Evolutionary conservation across 805 yeast genomes (phyloP).

Genomic region (Starmerella etchellsii): DNA sequence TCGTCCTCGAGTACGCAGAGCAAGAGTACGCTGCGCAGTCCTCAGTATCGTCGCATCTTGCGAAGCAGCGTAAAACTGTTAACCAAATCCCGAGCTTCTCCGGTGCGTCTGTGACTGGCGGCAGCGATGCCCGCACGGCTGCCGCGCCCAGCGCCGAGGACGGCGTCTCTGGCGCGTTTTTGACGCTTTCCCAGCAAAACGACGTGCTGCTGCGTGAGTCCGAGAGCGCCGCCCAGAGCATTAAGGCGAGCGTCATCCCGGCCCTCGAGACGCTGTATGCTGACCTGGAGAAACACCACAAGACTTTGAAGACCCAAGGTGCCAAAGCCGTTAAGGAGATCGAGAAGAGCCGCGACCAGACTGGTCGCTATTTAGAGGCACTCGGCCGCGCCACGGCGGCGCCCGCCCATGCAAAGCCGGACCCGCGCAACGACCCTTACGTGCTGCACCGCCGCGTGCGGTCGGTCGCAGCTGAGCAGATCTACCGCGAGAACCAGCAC

Average conservation of each 20-base stretch:
- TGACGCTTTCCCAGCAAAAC: conserved; percentile 22
- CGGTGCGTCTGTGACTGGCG: conserved; percentile 13
- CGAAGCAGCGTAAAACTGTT: conserved; percentile 27
- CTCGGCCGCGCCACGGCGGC: conserved; percentile 25
- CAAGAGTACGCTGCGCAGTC: conserved; percentile 23
- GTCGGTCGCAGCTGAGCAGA: conserved; percentile 31
- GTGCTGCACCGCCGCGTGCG: conserved; percentile 31
- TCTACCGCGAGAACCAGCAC: conserved; percentile 35
- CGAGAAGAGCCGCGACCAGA: conserved; percentile 26
- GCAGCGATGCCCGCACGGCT: neutral
- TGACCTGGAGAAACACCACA: conserved; percentile 34
- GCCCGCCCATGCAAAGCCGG: conserved; percentile 26
- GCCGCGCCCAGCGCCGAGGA: neutral
- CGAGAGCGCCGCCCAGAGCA: conserved; percentile 28
- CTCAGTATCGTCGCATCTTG: conserved; percentile 22
- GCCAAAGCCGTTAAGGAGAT: conserved; percentile 30
- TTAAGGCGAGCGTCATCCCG: conserved; percentile 32
- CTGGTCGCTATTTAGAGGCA: conserved; percentile 31
- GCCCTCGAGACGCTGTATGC: conserved; percentile 32
- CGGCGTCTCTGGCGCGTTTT: conserved; percentile 25
- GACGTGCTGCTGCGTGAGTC: conserved; percentile 29
- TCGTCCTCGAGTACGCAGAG: conserved; percentile 26
- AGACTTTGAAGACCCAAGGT: conserved; percentile 29
- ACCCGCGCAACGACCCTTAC: conserved; percentile 37
- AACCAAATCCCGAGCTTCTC: conserved; percentile 27